These are phyloP conservation scores for Purshia tridentata DNA, from an alignment of 306 rosid species.

Conservation along the genomic window DNA sequence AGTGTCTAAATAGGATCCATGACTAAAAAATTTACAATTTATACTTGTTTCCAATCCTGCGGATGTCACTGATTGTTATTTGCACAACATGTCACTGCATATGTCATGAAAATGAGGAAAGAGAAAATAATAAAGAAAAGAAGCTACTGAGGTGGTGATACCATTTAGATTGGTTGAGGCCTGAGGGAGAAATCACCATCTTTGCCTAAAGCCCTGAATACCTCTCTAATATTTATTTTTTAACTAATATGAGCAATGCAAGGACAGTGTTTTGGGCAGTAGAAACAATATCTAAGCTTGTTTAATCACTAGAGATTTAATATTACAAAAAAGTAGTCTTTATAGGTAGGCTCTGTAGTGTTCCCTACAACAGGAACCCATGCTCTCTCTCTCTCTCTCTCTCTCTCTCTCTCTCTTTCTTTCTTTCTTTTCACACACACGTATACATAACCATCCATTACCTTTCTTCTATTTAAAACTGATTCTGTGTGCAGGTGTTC, in stretches of 20 bases:
- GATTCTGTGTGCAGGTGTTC: constrained; percentile 58
- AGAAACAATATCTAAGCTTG: neutral
- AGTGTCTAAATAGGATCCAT: neutral
- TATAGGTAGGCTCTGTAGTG: constrained; percentile 1
- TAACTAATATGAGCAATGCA: neutral
- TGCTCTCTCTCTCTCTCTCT: neutral
- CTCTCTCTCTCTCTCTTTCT: neutral
- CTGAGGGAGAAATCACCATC: no score
- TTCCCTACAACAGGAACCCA: neutral
- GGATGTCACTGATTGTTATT: neutral
- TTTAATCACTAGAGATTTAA: neutral
- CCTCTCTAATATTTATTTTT: neutral
- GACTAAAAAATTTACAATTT: neutral
- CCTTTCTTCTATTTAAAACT: constrained; percentile 20
- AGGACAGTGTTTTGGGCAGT: neutral
- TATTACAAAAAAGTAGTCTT: neutral
- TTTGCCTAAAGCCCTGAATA: no score
- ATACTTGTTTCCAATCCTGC: neutral
- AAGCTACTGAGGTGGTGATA: neutral
- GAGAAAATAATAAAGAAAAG: neutral
- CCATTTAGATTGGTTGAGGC: no score
- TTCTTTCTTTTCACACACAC: no score
- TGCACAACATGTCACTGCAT: neutral
- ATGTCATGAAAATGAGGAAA: neutral
- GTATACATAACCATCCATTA: neutral